Percentiles rank a stretch among this genome's conserved stretches.
These are phyloP conservation scores for Bidens hawaiensis DNA, from an alignment of 140 eudicot species.

Conservation along the genomic window DNA sequence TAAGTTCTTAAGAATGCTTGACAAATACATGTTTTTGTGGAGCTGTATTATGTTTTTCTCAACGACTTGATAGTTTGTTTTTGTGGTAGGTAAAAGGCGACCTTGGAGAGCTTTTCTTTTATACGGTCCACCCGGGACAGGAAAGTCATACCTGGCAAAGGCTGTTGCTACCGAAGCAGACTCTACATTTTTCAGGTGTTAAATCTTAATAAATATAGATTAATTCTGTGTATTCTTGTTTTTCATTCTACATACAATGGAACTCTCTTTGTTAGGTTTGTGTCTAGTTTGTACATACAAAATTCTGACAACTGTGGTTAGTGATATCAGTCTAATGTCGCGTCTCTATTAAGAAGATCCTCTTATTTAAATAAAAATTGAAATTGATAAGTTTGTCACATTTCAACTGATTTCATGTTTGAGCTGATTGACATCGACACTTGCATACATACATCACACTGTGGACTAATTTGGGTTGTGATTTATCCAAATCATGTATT, in stretches of 20 bases:
- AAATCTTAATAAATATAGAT: not conserved
- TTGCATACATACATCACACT: not conserved
- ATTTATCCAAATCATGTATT: not conserved
- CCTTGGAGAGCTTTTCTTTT: constrained; percentile 99
- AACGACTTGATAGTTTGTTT: not conserved
- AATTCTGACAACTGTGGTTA: constrained; percentile 3
- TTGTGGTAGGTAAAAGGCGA: constrained; percentile 73
- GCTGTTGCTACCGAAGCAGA: constrained; percentile 99
- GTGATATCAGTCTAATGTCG: no score
- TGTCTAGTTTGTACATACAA: constrained; percentile 15
- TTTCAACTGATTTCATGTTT: no score
- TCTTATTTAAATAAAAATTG: no score
- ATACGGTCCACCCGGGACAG: constrained; percentile 99
- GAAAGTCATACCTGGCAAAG: constrained; percentile 95
- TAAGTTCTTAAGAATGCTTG: constrained; percentile 1
- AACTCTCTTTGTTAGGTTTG: not conserved
- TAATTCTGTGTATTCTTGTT: not conserved
- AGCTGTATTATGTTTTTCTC: not conserved
- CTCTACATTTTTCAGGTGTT: constrained; percentile 91
- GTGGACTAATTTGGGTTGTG: not conserved
- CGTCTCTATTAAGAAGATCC: no score
- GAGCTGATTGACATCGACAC: not conserved
- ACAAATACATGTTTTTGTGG: not conserved
- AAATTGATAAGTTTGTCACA: no score
- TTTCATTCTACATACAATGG: not conserved